phyloP scores from a whole-genome alignment of 108 stramenopile genomes.

The Cyclotella cryptica region DNA sequence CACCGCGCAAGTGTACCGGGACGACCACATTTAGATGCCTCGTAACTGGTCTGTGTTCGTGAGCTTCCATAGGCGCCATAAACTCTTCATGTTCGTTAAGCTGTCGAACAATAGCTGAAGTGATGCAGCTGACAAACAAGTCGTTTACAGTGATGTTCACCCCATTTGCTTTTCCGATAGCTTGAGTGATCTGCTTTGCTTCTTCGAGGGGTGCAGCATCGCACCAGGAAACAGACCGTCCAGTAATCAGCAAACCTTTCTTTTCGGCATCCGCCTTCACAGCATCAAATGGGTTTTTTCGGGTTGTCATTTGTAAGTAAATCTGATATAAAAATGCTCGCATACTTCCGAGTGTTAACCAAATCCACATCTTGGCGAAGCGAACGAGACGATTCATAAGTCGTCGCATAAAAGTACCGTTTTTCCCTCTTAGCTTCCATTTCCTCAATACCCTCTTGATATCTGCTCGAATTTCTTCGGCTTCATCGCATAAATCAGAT shows the following conservation, averaged over 20 bases:
- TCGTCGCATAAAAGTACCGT: constrained; percentile 37
- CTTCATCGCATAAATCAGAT: constrained; percentile 81
- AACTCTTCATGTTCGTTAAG: constrained; percentile 58
- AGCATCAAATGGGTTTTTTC: constrained; percentile 63
- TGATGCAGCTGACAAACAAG: constrained; percentile 79
- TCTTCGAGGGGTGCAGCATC: constrained; percentile 77
- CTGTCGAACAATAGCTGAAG: constrained; percentile 72
- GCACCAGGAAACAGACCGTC: constrained; percentile 76
- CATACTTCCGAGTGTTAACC: constrained; percentile 62
- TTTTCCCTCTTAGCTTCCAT: constrained; percentile 38
- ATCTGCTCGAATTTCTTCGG: constrained; percentile 62
- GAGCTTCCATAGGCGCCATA: constrained; percentile 24
- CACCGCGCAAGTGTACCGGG: constrained; percentile 86
- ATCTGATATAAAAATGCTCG: constrained; percentile 64
- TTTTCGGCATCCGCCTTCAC: constrained; percentile 39
- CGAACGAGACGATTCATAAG: constrained; percentile 35
- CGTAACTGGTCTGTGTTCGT: constrained; percentile 20
- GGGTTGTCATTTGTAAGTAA: constrained; percentile 51
- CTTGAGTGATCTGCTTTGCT: constrained; percentile 66
- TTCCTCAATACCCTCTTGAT: constrained; percentile 53
- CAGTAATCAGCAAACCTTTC: constrained; percentile 27
- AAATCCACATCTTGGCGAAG: constrained; percentile 58
- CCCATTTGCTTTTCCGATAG: constrained; percentile 30
- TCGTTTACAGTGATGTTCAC: constrained; percentile 81
- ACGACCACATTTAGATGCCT: constrained; percentile 70